Conservation (phyloP, 108 stramenopile species). For the Mediolabrus comicus region DNA sequence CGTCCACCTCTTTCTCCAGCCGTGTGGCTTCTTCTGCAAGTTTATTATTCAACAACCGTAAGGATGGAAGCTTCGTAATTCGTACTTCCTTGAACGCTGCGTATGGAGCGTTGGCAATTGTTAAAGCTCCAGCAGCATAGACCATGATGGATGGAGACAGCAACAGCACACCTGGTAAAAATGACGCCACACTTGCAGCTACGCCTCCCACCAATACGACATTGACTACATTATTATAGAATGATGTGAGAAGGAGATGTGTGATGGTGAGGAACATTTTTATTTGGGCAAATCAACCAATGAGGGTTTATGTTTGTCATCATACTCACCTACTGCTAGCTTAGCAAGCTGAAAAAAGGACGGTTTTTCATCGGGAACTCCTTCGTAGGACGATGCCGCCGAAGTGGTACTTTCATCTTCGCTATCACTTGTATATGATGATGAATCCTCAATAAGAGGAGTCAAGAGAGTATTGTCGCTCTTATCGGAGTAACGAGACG, state of each 20-base stretch:
- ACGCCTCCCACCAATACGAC: not conserved
- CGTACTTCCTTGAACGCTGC: not conserved
- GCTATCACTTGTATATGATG: not conserved
- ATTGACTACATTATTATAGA: no score
- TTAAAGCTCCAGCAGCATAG: not conserved
- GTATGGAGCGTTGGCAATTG: not conserved
- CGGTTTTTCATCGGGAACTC: not conserved
- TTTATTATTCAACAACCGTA: conserved; percentile 19
- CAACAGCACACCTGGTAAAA: not conserved
- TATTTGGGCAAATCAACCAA: no score
- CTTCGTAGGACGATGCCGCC: not conserved
- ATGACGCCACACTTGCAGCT: not conserved
- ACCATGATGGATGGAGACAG: conserved; percentile 1
- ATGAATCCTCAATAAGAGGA: not conserved
- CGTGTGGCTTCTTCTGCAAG: conserved; percentile 11
- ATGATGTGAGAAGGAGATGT: not conserved
- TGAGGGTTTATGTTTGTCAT: no score
- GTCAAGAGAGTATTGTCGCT: not conserved
- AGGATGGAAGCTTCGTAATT: conserved; percentile 3
- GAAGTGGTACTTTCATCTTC: not conserved
- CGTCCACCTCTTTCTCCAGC: conserved; percentile 15
- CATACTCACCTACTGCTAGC: not conserved
- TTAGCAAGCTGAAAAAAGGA: not conserved
- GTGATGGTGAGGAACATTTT: not conserved
- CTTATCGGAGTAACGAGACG: not conserved